Evolutionary conservation across 805 yeast genomes (phyloP).

Genomic region (Teunomyces aglyptinius): DNA sequence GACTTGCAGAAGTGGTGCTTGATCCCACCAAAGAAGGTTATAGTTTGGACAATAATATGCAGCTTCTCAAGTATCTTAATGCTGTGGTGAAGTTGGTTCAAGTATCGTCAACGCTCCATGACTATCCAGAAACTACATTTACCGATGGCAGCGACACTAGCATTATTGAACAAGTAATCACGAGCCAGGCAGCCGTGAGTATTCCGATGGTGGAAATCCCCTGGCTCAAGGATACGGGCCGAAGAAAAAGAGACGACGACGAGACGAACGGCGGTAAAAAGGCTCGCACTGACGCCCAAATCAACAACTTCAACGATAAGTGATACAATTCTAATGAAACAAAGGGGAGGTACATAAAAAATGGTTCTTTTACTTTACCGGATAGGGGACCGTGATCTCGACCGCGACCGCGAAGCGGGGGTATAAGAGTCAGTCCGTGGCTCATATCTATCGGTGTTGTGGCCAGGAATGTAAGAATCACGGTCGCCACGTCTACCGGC

Average conservation of each 20-base stretch:
- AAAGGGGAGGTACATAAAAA: background rate
- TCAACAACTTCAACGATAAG: background rate
- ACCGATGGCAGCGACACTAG: background rate
- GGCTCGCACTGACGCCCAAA: background rate
- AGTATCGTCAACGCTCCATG: constrained; percentile 29
- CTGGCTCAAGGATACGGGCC: constrained; percentile 24
- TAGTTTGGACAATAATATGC: constrained; percentile 24
- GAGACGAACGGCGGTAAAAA: background rate
- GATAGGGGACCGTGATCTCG: constrained; percentile 3
- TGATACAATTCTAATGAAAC: background rate
- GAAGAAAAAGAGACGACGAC: constrained; percentile 13
- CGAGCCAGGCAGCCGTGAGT: constrained; percentile 10
- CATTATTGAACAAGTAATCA: constrained; percentile 3
- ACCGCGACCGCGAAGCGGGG: constrained; percentile 6
- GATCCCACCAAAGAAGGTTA: constrained; percentile 38
- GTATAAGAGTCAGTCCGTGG: constrained; percentile 12
- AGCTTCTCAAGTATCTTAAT: constrained; percentile 42
- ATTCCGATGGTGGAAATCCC: constrained; percentile 27
- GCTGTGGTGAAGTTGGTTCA: constrained; percentile 34
- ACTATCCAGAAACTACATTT: constrained; percentile 14
- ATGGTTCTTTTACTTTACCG: background rate
- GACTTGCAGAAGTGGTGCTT: constrained; percentile 47
- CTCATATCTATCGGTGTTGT: constrained; percentile 3
- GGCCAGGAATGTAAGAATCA: constrained; percentile 11
- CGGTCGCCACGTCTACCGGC: constrained; percentile 11